phyloP scores from a whole-genome alignment of 2,329 filamentous ascomycete genomes.

The Ascochyta rabiei region DNA sequence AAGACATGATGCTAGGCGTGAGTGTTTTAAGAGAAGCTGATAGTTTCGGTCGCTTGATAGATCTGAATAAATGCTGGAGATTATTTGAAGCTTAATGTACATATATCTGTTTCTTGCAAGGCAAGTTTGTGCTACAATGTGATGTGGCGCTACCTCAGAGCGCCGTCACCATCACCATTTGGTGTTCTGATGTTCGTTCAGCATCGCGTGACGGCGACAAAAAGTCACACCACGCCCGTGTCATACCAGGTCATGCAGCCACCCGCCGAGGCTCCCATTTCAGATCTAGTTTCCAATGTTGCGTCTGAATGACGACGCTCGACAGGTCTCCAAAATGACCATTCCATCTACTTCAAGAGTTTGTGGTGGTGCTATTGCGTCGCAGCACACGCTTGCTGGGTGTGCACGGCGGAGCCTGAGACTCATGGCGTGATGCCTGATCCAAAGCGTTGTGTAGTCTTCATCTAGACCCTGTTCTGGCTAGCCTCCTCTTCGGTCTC shows the following conservation, averaged over 20 bases:
- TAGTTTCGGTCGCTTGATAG: not conserved
- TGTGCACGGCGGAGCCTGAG: not conserved
- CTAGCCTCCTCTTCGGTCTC: constrained; percentile 46
- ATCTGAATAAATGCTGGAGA: constrained; percentile 2
- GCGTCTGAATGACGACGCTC: not conserved
- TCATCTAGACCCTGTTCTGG: constrained; percentile 23
- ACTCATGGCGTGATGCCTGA: not conserved
- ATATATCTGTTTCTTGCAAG: constrained; percentile 7
- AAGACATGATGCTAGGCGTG: constrained; percentile 7
- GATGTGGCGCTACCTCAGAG: constrained; percentile 16
- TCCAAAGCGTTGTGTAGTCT: not conserved
- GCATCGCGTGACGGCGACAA: constrained; percentile 11
- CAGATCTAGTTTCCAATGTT: not conserved
- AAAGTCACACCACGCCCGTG: constrained; percentile 22
- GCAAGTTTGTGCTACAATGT: not conserved
- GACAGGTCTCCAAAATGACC: not conserved
- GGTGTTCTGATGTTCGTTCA: constrained; percentile 12
- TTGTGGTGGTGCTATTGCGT: not conserved
- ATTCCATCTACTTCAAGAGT: not conserved
- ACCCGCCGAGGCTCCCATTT: not conserved
- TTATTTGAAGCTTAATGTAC: constrained; percentile 12
- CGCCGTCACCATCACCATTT: constrained; percentile 11
- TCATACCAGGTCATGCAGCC: constrained; percentile 8
- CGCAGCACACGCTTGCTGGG: not conserved
- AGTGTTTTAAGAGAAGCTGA: not conserved